Evolutionary conservation across 1,284 basidiomycete species (phyloP).

Genomic region (Cystobasidium slooffiae): DNA sequence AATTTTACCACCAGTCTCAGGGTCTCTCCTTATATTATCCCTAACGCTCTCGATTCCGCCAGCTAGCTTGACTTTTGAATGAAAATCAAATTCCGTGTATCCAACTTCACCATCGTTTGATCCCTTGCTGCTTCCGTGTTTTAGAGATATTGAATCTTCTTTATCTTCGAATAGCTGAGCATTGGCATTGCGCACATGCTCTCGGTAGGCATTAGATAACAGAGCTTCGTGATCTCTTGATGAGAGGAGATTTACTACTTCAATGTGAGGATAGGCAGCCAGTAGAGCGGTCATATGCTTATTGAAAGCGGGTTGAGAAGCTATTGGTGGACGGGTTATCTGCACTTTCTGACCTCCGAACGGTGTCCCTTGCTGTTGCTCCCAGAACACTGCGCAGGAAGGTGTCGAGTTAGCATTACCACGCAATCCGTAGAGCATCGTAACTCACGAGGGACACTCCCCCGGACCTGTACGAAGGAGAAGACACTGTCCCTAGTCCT

Average conservation of each 20-base stretch:
- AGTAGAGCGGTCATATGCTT: slow-evolving; percentile 82
- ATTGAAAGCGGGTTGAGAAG: slow-evolving; percentile 94
- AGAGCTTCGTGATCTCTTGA: slow-evolving; percentile 80
- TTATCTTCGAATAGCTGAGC: slow-evolving; percentile 54
- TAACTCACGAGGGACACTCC: slow-evolving; percentile 83
- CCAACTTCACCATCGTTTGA: slow-evolving; percentile 36
- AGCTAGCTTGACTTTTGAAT: slow-evolving; percentile 71
- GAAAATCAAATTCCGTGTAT: slow-evolving; percentile 94
- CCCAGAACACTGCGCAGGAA: slow-evolving; percentile 80
- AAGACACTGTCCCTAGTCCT: slow-evolving; percentile 80
- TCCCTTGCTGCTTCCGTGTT: neutral
- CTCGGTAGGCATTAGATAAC: slow-evolving; percentile 78
- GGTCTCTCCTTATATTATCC: slow-evolving; percentile 63
- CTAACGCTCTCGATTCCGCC: slow-evolving; percentile 86
- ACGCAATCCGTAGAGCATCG: neutral
- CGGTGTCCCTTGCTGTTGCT: slow-evolving; percentile 86
- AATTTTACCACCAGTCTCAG: slow-evolving; percentile 67
- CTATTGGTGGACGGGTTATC: slow-evolving; percentile 85
- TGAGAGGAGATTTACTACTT: slow-evolving; percentile 63
- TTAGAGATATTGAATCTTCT: slow-evolving; percentile 7
- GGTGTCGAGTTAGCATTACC: slow-evolving; percentile 41
- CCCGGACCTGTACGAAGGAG: slow-evolving; percentile 90
- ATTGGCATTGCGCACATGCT: slow-evolving; percentile 66
- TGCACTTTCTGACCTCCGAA: slow-evolving; percentile 80
- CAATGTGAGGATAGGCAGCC: slow-evolving; percentile 49